Evolutionary conservation across 441 rosid genomes (phyloP), one percentile per base, ranked within the genome.

Genomic region (Adansonia gregorii): DNA sequence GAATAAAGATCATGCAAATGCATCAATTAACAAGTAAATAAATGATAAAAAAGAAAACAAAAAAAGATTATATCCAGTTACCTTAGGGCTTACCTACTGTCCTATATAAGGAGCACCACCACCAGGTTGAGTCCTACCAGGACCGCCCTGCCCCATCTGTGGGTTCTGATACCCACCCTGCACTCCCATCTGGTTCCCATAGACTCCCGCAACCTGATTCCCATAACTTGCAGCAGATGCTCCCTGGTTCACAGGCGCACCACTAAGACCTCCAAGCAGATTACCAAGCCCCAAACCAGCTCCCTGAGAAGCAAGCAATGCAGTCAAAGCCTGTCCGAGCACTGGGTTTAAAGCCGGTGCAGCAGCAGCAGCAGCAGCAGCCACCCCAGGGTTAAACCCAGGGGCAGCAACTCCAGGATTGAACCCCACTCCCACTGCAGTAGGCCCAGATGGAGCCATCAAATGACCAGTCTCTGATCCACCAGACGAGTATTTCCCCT

Each of bases 261-360:
- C 83, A 41, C 90, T 85, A 74, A 89, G 70, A 79, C 92, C 83
- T 75, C 98, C 98, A 48, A 94, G 81, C 72, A 92, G 80, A 73
- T 87, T 93, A 75, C 87, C 88, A 11, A 90, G 73, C 56, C 97
- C 98, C 79, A 95, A 77, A 35, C 95, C 98, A 86, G 92, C 89
- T 78, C 98, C 95, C 75, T 91, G 99, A 55, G 92, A 65, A 2
- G 97, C 93, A 76, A 95, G 83, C 81, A 95, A 85, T 0, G 98
- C 97, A 1, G 99, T 91, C 77, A 96, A 73, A 1, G 98, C 98
- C 79, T 92, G 99, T 6, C 98, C 98, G 78, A 95, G 87, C 0
- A 92, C 92, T 0, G 99, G 99, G 83, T 90, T 89, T 66, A 95
- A 64, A 31, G 81, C 88, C 69, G 82, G 89, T 0, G 84, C 55